Base-by-base conservation (phyloP, 139 green algal genomes). In the Gonium pectorale region DNA sequence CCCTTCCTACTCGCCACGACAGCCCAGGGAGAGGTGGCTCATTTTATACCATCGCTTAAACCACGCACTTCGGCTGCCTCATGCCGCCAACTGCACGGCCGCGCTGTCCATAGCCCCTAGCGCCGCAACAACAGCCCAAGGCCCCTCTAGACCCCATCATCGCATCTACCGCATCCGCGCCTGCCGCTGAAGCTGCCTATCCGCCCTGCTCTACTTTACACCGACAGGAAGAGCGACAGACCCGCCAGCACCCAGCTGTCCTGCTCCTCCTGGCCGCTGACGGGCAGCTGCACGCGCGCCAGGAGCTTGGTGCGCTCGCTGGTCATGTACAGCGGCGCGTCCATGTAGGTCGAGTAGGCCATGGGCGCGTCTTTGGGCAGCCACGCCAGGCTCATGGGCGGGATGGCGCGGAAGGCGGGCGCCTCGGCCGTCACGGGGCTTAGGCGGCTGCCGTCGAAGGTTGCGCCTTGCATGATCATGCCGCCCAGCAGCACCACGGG, bases 201-300 rank as follows among this genome's bases (percentile, higher is more conserved):
- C 17, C 49, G 13, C 13, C 13, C 13, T 13, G 13, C 49, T 56
- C 13, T 17, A 56, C 49, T 17, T 56, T 51, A 75, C 27, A 60
- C 29, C 27, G 27, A n/a, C 73, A 94, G 63, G 72, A 94, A 85
- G 62, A 93, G 72, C 0, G 89, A 84, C 17, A 91, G 73, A 0
- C 92, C 92, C 29, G 85, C 71, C 43, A 95, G 69, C 19, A 80
- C 84, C 79, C 86, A 91, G 33, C 75, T 54, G 54, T 81, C 62
- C 29, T 40, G 27, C 43, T 92, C 90, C 9, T 90, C 86, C n/a
- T 44, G 59, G 0, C 68, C 52, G 37, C 46, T 70, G 3, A 94
- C 64, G 3, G 92, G 92, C 90, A 95, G 73, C 89, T 95, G 92
- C 86, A 94, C 75, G 59, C 88, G 62, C 22, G 89, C 85, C 66